A percentile compares a stretch with the other conserved stretches of the same genome.
These are phyloP conservation scores for Posidonia oceanica DNA, from an alignment of 116 monocot genomes.

Conservation along the genomic window DNA sequence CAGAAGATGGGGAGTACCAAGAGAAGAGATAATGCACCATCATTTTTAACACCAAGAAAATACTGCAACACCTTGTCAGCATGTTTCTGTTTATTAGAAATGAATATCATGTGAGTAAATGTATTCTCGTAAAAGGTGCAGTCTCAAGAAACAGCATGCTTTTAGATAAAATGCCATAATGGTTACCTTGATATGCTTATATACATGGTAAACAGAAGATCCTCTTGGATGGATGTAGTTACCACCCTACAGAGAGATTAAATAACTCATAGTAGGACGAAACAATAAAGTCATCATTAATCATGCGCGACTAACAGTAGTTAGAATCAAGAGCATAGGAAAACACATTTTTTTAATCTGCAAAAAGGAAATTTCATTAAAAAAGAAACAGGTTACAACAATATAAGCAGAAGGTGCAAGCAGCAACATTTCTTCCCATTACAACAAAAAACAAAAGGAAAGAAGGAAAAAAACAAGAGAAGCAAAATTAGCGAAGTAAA, in stretches of 20 bases:
- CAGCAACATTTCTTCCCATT: too few relatives aligned
- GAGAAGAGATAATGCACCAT: slow-evolving; percentile 44
- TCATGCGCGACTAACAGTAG: too few relatives aligned
- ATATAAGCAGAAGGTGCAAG: too few relatives aligned
- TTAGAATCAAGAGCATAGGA: too few relatives aligned
- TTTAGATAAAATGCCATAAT: neutral
- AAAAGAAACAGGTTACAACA: too few relatives aligned
- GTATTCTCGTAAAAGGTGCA: neutral
- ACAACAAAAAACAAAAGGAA: too few relatives aligned
- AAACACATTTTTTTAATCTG: too few relatives aligned
- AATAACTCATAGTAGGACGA: neutral
- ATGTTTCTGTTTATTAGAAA: slow-evolving; percentile 47
- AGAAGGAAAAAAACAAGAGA: too few relatives aligned
- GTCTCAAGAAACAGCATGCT: neutral
- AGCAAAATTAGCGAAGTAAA: too few relatives aligned
- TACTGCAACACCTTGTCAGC: slow-evolving; percentile 79
- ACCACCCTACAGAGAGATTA: slow-evolving; percentile 36
- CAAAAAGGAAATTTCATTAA: too few relatives aligned
- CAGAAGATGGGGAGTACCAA: slow-evolving; percentile 30
- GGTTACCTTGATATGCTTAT: slow-evolving; percentile 63
- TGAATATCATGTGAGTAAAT: neutral
- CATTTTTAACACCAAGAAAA: slow-evolving; percentile 41
- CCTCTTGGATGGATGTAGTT: slow-evolving; percentile 74
- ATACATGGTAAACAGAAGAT: slow-evolving; percentile 57
- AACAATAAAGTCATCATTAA: too few relatives aligned